Base-by-base conservation (phyloP, 192 early-diverging fungal genomes). In the Chytriomyces hyalinus region DNA sequence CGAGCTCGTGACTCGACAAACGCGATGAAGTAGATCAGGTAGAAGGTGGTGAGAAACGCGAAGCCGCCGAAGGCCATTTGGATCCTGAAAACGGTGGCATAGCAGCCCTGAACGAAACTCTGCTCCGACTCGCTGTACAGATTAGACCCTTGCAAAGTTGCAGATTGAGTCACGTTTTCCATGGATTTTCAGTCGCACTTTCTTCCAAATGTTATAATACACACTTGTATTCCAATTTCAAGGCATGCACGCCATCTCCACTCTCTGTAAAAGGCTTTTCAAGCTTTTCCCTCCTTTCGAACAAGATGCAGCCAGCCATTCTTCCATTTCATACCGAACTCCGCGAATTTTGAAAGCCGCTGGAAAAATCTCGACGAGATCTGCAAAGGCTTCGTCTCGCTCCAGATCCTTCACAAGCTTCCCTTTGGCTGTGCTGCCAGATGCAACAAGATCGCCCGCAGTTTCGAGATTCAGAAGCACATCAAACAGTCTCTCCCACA, bases 401-500 rank as follows among this genome's bases (percentile, higher is more conserved):
- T 17, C 28, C 10, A 13, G 9, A 15, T 22, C n/a, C 15, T 17
- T 13, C n/a, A 15, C 79, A 11, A 61, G 13, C 57, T 49, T 17
- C 70, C 13, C 83, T 47, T 48, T 48, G 3, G 17, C 36, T 4
- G 15, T 79, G 10, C 24, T n/a, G 26, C 36, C 36, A 36, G 36
- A 36, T 36, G 36, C 36, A 36, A 36, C 36, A 36, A 36, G 36
- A 3, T n/a, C 53, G 53, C 77, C 70, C 9, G 76, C 67, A 1
- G 57, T 65, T 36, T 82, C 77, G 28, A 78, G 24, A 71, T 88
- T 88, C 49, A 88, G 65, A 49, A 88, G 71, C 45, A 85, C 67
- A 24, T 88, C 87, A 84, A 88, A 88, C 59, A 88, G 61, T 26
- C 61, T 45, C 62, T 66, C 70, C 87, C 87, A 88, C 48, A 88